These are phyloP conservation scores for Suillus fuscotomentosus DNA, from an alignment of 768 basidiomycete genomes.

Conservation along the genomic window DNA sequence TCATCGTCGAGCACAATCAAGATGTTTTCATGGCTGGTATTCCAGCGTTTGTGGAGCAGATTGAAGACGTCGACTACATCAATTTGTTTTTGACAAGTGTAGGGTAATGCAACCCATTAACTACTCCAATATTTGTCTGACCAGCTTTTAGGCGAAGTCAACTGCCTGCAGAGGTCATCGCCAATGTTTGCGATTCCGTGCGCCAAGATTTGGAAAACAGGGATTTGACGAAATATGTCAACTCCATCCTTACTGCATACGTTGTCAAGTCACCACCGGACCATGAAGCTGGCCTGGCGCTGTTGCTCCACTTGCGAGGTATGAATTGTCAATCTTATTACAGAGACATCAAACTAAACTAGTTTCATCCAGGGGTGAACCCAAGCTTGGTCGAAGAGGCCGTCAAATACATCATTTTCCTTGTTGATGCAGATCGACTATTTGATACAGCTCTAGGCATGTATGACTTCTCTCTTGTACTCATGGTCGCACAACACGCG, in stretches of 20 bases:
- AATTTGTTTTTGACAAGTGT: constrained; percentile 88
- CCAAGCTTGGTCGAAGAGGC: constrained; percentile 89
- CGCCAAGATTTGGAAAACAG: constrained; percentile 67
- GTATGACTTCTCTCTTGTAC: constrained; percentile 96
- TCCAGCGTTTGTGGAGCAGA: constrained; percentile 73
- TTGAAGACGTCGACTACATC: constrained; percentile 87
- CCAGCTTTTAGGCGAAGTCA: constrained; percentile 52
- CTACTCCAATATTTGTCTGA: constrained; percentile 1
- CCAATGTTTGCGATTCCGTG: constrained; percentile 74
- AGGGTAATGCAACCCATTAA: constrained; percentile 49
- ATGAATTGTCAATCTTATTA: constrained; percentile 7
- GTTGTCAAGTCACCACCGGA: constrained; percentile 91
- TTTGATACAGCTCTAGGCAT: constrained; percentile 97
- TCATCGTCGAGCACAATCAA: constrained; percentile 83
- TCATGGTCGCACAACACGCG: constrained; percentile 95
- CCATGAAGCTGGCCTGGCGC: constrained; percentile 77
- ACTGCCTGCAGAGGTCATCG: constrained; percentile 55
- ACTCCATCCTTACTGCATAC: constrained; percentile 89
- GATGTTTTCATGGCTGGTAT: constrained; percentile 62
- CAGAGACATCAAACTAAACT: neutral
- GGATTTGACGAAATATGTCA: constrained; percentile 79
- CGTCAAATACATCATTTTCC: constrained; percentile 97
- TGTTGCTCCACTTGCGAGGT: constrained; percentile 82
- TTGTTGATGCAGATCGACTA: constrained; percentile 87
- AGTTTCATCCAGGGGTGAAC: constrained; percentile 34